Base-by-base conservation (phyloP, 768 basidiomycete species). In the Arthromyces matolae region DNA sequence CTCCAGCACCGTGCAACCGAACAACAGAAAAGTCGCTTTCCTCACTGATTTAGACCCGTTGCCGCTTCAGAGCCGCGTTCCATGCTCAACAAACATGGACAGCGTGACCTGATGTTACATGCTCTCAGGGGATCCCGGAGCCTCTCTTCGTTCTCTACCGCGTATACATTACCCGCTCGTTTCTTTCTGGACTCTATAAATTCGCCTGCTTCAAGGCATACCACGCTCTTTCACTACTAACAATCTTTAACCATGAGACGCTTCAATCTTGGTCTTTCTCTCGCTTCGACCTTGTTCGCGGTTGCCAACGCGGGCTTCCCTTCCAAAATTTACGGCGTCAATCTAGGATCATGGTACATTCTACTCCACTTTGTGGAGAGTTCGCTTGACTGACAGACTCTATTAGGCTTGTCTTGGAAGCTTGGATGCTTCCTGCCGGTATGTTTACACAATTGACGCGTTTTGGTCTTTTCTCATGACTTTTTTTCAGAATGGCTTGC, bases 341-440 rank as follows among this genome's bases (percentile, higher is more conserved):
- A 57, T 36, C 27, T 62, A 20, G 59, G 61, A 8, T 76, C 73
- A 49, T 81, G 73, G 76, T 73, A 49, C 19, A 65, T 55, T 47
- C n/a, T 33, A 16, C 18, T 22, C 41, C 23, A 12, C 43, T 8
- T 8, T 3, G 20, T 23, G 25, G 20, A 25, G 25, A 42, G 10
- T 3, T 13, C 20, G 37, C 16, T 18, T 25, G 27, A 51, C 29
- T 39, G 51, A 52, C 31, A 4, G 8, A 18, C 9, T 39, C 20
- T n/a, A n/a, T 34, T 39, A 89, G 88, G 88, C 72, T 90, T 41
- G 64, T 90, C 0, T 62, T 88, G 5, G 88, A 90, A 57, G 56
- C 86, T n/a, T 90, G 88, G 88, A 90, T 90, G 87, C 71, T 88
- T 33, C 86, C 86, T 8, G 67, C 72, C 62, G 83, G 83, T 83